phyloP scores from a whole-genome alignment of 495 filamentous ascomycete genomes.

The Aspergillus affinis region DNA sequence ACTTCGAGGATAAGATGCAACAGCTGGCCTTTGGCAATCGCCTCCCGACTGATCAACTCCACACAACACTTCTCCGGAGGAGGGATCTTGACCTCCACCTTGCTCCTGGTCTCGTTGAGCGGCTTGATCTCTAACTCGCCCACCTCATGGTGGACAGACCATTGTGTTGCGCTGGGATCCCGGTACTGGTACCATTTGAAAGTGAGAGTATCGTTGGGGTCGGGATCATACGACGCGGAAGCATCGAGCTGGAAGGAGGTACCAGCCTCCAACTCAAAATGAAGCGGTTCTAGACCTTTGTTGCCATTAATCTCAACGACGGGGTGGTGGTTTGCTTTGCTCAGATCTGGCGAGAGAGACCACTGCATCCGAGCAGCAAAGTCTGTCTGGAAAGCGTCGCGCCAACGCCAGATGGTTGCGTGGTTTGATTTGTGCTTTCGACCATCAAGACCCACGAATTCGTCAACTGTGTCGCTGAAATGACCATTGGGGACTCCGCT shows the following conservation, averaged over 20 bases:
- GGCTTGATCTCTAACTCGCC: too few species aligned
- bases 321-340: constrained; percentile 41
- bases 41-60: constrained; percentile 15
- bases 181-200: constrained; percentile 51
- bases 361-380: constrained; percentile 52
- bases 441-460: constrained; percentile 38
- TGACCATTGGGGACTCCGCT: constrained; percentile 23
- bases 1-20: constrained; percentile 46
- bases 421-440: constrained; percentile 39
- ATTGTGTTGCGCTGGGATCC: constrained; percentile 43
- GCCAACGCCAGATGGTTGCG: constrained; percentile 52
- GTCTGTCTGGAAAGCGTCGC: constrained; percentile 48
- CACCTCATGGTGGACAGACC: constrained; percentile 10
- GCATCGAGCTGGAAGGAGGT: constrained; percentile 41
- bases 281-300: constrained; percentile 28
- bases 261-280: constrained; percentile 33
- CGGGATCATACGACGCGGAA: constrained; percentile 42
- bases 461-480: constrained; percentile 44
- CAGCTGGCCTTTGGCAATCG: constrained; percentile 20
- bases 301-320: constrained; percentile 41
- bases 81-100: constrained; percentile 35
- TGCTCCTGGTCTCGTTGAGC: too few species aligned
- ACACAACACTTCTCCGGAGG: constrained; percentile 33
- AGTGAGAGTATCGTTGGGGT: constrained; percentile 30
- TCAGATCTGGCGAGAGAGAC: constrained; percentile 32